These are phyloP conservation scores for Luffa aegyptiaca DNA, from an alignment of 306 rosid species.

Conservation along the genomic window DNA sequence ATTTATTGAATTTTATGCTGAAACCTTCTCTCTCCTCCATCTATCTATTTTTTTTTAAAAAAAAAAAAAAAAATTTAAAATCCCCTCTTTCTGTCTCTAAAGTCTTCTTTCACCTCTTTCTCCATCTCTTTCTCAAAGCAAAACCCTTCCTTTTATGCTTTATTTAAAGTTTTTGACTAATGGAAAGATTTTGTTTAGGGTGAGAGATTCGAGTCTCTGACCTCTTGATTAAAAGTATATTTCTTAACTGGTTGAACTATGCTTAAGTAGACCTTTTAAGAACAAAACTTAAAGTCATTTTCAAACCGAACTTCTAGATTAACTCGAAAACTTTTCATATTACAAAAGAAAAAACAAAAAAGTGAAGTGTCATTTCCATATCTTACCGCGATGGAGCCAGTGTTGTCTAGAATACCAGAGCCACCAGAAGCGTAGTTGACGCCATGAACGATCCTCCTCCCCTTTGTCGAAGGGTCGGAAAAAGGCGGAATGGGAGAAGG, in stretches of 20 bases:
- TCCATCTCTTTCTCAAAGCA: background rate
- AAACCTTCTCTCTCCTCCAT: background rate
- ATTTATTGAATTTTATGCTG: background rate
- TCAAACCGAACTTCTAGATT: background rate
- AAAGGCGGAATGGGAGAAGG: slow-evolving; percentile 30
- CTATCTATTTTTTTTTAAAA: background rate
- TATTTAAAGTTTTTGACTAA: background rate
- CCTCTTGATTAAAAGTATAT: too few relatives aligned
- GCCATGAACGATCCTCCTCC: slow-evolving; percentile 26
- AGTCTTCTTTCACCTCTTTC: background rate
- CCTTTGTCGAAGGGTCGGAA: slow-evolving; percentile 27
- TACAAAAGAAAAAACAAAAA: too few relatives aligned
- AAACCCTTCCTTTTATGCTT: background rate
- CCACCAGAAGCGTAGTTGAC: slow-evolving; percentile 41
- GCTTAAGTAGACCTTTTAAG: too few relatives aligned
- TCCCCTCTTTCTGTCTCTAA: background rate
- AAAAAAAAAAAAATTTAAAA: too few relatives aligned
- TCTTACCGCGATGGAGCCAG: slow-evolving; percentile 31
- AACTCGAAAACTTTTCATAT: too few relatives aligned
- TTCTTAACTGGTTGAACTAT: too few relatives aligned
- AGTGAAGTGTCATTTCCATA: background rate
- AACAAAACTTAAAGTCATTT: background rate
- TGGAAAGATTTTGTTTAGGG: background rate
- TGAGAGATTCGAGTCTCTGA: too few relatives aligned
- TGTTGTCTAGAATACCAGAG: slow-evolving; percentile 39